Conservation (phyloP, 139 green algal species). For the Micromonas commoda region DNA sequence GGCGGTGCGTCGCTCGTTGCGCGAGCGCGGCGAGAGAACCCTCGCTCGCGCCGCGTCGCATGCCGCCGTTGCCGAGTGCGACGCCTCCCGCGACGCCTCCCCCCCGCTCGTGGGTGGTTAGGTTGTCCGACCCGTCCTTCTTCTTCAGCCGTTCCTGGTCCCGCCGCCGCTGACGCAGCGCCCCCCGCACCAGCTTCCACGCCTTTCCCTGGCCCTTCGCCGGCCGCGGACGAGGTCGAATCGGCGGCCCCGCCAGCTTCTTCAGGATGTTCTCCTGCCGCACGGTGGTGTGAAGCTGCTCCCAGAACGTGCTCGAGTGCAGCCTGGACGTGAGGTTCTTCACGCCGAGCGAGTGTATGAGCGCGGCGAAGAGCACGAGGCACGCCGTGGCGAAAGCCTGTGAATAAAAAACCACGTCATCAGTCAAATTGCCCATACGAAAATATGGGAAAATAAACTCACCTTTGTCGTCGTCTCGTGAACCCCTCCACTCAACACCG, state of each 20-base stretch:
- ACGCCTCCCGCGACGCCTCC: too few species aligned
- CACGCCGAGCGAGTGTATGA: not conserved
- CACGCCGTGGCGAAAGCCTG: not conserved
- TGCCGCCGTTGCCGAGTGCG: too few species aligned
- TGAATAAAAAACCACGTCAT: too few species aligned
- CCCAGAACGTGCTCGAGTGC: not conserved
- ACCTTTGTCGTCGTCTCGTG: not conserved
- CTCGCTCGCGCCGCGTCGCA: too few species aligned
- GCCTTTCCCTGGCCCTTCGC: not conserved
- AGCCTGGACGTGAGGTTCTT: not conserved
- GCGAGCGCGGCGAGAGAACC: too few species aligned
- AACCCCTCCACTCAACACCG: too few species aligned
- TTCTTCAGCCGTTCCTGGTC: too few species aligned
- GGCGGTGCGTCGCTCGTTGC: too few species aligned
- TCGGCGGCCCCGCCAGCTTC: not conserved
- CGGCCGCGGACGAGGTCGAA: not conserved
- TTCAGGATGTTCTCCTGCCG: not conserved
- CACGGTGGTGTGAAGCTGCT: not conserved
- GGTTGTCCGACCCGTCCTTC: too few species aligned
- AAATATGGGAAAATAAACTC: not conserved
- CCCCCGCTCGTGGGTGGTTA: too few species aligned
- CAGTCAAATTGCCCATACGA: too few species aligned
- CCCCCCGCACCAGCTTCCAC: not conserved
- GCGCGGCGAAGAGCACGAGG: not conserved
- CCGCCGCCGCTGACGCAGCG: too few species aligned